Evolutionary conservation across 768 basidiomycete genomes (phyloP).

Genomic region (Termitomyces sp.): DNA sequence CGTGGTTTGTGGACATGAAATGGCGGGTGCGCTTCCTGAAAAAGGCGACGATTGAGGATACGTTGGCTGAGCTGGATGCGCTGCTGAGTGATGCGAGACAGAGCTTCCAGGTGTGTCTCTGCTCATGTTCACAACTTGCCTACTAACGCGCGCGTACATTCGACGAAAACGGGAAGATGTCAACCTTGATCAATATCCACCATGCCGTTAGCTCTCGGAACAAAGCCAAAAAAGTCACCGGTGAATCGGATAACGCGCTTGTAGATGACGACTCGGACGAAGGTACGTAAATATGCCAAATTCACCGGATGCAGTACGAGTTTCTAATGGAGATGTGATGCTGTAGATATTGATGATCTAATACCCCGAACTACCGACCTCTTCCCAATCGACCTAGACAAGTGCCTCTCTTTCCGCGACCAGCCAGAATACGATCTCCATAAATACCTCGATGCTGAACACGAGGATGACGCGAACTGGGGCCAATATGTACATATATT

Average conservation of each 20-base stretch:
- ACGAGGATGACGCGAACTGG: background rate
- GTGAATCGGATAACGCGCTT: background rate
- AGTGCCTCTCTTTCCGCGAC: slow-evolving; percentile 4
- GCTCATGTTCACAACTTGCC: background rate
- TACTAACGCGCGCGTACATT: background rate
- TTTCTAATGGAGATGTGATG: background rate
- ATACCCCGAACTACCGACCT: background rate
- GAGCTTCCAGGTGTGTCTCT: slow-evolving; percentile 5
- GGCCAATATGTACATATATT: background rate
- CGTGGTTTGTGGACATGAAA: slow-evolving; percentile 5
- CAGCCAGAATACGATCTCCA: slow-evolving; percentile 7
- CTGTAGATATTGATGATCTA: background rate
- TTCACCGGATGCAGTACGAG: background rate
- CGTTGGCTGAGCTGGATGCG: slow-evolving; percentile 6
- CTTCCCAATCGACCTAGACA: background rate
- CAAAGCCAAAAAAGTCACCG: background rate
- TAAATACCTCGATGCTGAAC: background rate
- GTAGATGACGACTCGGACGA: background rate
- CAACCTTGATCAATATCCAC: slow-evolving; percentile 14
- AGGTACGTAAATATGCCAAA: background rate
- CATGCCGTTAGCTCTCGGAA: background rate
- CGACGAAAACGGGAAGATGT: background rate
- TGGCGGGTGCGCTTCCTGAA: slow-evolving; percentile 10
- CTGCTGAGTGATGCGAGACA: slow-evolving; percentile 8
- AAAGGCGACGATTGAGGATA: slow-evolving; percentile 5